Evolutionary conservation across 495 filamentous ascomycete genomes (phyloP).

Genomic region (Hypoxylon trugodes): DNA sequence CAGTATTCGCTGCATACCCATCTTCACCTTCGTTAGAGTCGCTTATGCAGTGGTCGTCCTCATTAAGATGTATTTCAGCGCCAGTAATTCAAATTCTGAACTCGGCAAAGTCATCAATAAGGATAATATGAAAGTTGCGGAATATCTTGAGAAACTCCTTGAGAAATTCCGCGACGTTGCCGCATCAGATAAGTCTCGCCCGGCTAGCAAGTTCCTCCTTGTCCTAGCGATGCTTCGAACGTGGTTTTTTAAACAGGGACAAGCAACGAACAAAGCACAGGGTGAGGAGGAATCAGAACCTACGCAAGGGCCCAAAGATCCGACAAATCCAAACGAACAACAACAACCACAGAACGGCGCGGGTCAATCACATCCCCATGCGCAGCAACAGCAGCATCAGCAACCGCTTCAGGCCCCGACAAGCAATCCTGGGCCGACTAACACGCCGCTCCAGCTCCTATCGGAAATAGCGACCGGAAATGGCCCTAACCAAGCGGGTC

Average conservation of each 20-base stretch:
- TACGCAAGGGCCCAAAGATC: background rate
- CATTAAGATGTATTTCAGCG: constrained; percentile 87
- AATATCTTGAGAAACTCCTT: constrained; percentile 74
- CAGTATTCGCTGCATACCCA: constrained; percentile 74
- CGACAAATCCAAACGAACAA: background rate
- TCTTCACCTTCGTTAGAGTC: constrained; percentile 79
- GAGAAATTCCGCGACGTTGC: constrained; percentile 71
- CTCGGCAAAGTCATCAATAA: constrained; percentile 80
- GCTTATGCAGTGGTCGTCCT: constrained; percentile 85
- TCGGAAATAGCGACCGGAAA: constrained; percentile 74
- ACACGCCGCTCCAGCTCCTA: constrained; percentile 69
- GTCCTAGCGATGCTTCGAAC: constrained; percentile 76
- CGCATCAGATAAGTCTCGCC: constrained; percentile 69
- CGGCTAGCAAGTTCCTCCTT: constrained; percentile 78
- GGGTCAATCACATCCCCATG: constrained; percentile 17
- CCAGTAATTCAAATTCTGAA: constrained; percentile 70
- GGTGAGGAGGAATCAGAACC: constrained; percentile 12
- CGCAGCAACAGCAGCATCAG: constrained; percentile 37
- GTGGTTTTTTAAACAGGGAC: constrained; percentile 68
- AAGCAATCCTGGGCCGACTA: constrained; percentile 42
- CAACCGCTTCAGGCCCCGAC: constrained; percentile 37
- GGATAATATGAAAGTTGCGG: constrained; percentile 76
- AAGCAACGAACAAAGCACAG: constrained; percentile 19
- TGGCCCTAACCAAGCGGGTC: constrained; percentile 34
- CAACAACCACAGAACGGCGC: constrained; percentile 25